Evolutionary conservation across 2,329 filamentous ascomycete species (phyloP).

Genomic region (Cephalotrichum gorgonifer): DNA sequence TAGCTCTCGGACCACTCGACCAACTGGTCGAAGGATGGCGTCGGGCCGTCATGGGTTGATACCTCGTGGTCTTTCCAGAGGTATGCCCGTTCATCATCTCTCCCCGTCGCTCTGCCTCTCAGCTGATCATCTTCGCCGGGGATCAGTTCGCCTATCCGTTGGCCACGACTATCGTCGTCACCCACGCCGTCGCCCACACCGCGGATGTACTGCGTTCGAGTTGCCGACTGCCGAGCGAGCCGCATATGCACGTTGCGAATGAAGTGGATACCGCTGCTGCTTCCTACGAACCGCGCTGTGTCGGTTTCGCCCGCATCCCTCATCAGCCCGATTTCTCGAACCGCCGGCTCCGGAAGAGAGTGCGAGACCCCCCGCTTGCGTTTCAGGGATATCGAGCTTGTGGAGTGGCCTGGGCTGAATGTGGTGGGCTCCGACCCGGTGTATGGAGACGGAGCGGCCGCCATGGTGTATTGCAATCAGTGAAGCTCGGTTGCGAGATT

Average conservation of each 20-base stretch:
- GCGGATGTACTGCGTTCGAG: conserved; percentile 13
- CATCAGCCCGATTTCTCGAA: conserved; percentile 32
- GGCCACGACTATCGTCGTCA: too few species aligned
- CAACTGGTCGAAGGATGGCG: conserved; percentile 34
- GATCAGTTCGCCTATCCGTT: conserved; percentile 24
- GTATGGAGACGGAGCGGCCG: conserved; percentile 17
- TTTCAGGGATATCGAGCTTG: conserved; percentile 8
- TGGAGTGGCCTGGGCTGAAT: conserved; percentile 10
- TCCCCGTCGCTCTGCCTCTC: conserved; percentile 11
- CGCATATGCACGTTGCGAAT: conserved; percentile 43
- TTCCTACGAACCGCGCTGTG: conserved; percentile 44
- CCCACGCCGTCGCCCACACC: not conserved
- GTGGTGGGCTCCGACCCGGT: conserved; percentile 15
- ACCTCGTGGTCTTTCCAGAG: conserved; percentile 27
- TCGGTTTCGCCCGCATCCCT: conserved; percentile 33
- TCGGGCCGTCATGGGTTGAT: conserved; percentile 5
- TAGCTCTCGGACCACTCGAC: conserved; percentile 40
- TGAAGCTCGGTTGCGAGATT: not conserved
- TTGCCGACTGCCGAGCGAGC: conserved; percentile 21
- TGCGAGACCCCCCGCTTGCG: conserved; percentile 14
- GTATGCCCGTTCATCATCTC: conserved; percentile 12
- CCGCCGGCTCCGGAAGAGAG: conserved; percentile 14
- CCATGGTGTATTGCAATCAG: too few species aligned
- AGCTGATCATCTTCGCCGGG: conserved; percentile 48
- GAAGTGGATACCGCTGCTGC: conserved; percentile 49